Percentiles rank a stretch among this genome's conserved stretches.
phyloP scores from a whole-genome alignment of 345 rosid genomes.

The Eucalyptus tenuipes region DNA sequence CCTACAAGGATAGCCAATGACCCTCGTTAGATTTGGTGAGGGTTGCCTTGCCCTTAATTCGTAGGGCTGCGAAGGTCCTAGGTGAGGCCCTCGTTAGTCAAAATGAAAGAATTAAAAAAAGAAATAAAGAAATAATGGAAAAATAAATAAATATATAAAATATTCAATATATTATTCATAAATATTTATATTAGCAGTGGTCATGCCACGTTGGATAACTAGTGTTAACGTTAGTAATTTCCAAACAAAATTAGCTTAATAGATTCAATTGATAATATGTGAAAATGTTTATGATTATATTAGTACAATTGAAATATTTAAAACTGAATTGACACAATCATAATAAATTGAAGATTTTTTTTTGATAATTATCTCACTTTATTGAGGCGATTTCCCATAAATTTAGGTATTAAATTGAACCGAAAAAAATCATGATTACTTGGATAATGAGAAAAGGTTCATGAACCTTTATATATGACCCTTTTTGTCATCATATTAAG shows the following conservation, averaged over 20 bases:
- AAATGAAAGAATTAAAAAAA: background rate
- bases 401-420: background rate
- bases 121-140: too few relatives aligned
- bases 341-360: too few relatives aligned
- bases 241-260: rapidly evolving
- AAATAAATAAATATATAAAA: too few relatives aligned
- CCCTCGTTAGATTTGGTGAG: background rate
- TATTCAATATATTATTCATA: background rate
- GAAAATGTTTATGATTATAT: too few relatives aligned
- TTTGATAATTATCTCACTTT: background rate
- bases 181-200: too few relatives aligned
- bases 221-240: too few relatives aligned
- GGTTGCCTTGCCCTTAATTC: background rate
- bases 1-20: background rate
- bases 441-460: background rate
- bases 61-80: rapidly evolving
- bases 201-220: rapidly evolving
- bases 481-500: background rate
- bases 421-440: background rate
- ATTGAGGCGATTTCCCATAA: background rate
- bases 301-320: too few relatives aligned
- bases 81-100: background rate
- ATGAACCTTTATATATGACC: background rate
- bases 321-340: rapidly evolving
- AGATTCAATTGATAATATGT: background rate